Evolutionary conservation across 1,284 basidiomycete species (phyloP).

Genomic region (Clitocybe nebularis): DNA sequence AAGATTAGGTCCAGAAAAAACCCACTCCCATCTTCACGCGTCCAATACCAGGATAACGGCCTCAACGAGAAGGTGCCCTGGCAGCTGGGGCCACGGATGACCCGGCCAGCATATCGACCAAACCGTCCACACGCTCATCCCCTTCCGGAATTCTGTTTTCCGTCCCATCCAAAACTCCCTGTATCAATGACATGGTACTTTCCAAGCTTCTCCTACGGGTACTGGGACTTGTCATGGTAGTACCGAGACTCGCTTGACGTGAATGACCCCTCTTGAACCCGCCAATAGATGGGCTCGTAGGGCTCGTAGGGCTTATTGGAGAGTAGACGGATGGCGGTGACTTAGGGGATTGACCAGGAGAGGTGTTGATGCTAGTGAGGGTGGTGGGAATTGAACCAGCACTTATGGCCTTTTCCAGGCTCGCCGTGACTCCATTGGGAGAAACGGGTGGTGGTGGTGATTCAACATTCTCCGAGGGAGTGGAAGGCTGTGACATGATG

Average conservation of each 20-base stretch:
- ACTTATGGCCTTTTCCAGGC: slow-evolving; percentile 46
- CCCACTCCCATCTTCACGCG: neutral
- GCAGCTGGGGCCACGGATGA: slow-evolving; percentile 20
- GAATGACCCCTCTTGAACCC: slow-evolving; percentile 76
- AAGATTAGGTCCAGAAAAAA: neutral
- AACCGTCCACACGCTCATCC: slow-evolving; percentile 29
- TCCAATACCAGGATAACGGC: neutral
- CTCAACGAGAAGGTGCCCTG: slow-evolving; percentile 5
- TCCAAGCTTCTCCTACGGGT: slow-evolving; percentile 91
- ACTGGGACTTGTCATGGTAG: slow-evolving; percentile 94
- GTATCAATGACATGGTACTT: slow-evolving; percentile 94
- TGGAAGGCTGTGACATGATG: slow-evolving; percentile 49
- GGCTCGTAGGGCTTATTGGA: slow-evolving; percentile 32
- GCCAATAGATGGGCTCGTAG: slow-evolving; percentile 29
- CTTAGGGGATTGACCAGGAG: slow-evolving; percentile 21
- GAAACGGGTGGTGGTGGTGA: slow-evolving; percentile 48
- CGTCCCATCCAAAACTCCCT: slow-evolving; percentile 79
- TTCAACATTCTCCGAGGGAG: slow-evolving; percentile 45
- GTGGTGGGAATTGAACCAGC: slow-evolving; percentile 26
- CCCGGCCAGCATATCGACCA: slow-evolving; percentile 26
- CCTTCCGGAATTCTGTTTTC: slow-evolving; percentile 32
- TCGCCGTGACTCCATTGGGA: slow-evolving; percentile 49
- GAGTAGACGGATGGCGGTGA: slow-evolving; percentile 21
- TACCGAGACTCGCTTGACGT: slow-evolving; percentile 88
- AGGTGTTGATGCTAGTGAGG: slow-evolving; percentile 27